Evolutionary conservation across 306 rosid species (phyloP), one percentile per base, ranked within the genome.

Genomic region (Senna siamea): DNA sequence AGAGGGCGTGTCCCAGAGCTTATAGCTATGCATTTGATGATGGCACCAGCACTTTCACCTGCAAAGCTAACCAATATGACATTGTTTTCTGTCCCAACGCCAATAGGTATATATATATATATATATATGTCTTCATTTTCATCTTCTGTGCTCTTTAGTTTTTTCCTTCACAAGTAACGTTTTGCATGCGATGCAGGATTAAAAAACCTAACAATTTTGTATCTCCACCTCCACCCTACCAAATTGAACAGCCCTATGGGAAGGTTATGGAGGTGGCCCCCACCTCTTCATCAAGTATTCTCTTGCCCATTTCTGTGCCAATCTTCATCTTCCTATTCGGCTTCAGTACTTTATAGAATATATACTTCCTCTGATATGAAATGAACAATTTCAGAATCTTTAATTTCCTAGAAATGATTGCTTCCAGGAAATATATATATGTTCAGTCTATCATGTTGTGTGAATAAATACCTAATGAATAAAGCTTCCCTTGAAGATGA

Each of bases 11-110:
- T 80, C 98, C 97, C 12, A 91, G 81, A 69, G 98, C 97, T 30
- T 93, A 93, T 59, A 93, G 98, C 76, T 93, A 89, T 69, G 97
- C 98, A 53, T 93, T 81, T 77, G 97, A 93, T 63, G 98, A 93
- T 77, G 93, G 91, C 62, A 89, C 88, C 12, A 93, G 98, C 86
- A 90, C 90, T 68, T 93, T 91, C 76, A 87, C 97, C 30, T 93
- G 97, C 89, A 93, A 89, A 72, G 98, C 98, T 46, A 70, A 64
- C 74, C 87, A 89, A 59, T 93, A 93, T 70, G 81, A 85, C 78
- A 77, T 93, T 72, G 64, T 91, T 47, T 93, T 93, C 73, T 93
- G 98, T 66, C 97, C 97, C 65, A 59, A 63, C 50, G 48, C 58
- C 54, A 66, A 66, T 20, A 80, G 86, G 96, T 90, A 80, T 40